Base-by-base conservation (phyloP, 73 alveolate species). In the Paramecium octaurelia region DNA sequence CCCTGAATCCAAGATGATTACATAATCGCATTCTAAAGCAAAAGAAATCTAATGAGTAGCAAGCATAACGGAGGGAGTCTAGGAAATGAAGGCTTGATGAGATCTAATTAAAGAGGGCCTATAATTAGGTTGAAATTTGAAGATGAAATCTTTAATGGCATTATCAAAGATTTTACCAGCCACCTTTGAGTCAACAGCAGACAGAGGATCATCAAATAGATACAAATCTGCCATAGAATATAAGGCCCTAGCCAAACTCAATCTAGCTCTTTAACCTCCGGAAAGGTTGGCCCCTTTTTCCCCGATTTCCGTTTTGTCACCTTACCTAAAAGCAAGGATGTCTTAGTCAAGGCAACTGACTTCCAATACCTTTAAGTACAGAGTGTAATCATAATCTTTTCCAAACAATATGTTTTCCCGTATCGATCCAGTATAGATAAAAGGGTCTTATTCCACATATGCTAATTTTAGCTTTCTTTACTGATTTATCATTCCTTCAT, bases 211-310 rank as follows among this genome's bases (percentile, higher is more conserved):
- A 92, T 97, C 99, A 83, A 97, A 92, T 50, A 97, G 85, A 93
- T 94, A 90, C 23, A 97, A 59, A 71, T 96, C 98, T n/a, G 98
- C 97, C 46, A 75, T 68, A 2, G 97, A 92, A 92, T 98, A 98
- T 48, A 98, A 95, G 20, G 99, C 99, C 73, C 99, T 93, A 2
- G 99, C 99, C 11, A 98, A 88, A 44, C 98, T 92, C 3, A 98
- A 95, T 93, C 99, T 95, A 36, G 99, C 99, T 91, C 97, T 97
- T 77, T 98, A 98, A 8, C 99, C 99, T n/a, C 99, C 99, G 68
- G 95, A 94, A 0, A 94, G 38, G 89, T 95, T 92, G 1, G 85
- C 92, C 18, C 92, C 98, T 93, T 68, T 95, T 75, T 95, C 96
- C 23, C 98, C 98, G 9, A 96, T 96, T 95, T 95, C 97, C 3